Conservation (phyloP, 2,329 filamentous ascomycete species). For the Colletotrichum echinochloae region DNA sequence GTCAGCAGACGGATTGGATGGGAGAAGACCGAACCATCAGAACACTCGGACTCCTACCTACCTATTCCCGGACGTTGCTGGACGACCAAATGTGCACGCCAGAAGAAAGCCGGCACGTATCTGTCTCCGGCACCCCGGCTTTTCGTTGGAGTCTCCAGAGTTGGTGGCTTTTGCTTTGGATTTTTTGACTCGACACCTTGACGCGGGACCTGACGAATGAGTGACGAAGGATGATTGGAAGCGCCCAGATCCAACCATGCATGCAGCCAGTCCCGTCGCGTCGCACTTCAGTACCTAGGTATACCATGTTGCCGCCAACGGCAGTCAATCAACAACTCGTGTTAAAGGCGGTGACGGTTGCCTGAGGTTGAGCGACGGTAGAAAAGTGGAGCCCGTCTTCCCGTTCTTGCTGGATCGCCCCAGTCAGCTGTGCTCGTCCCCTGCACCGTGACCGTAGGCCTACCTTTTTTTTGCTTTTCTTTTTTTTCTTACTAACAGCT, state of each 20-base stretch:
- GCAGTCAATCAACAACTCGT: constrained; percentile 1
- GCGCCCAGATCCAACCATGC: constrained; percentile 15
- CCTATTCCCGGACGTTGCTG: not conserved
- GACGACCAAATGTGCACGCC: not conserved
- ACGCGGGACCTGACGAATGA: not conserved
- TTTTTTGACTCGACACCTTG: not conserved
- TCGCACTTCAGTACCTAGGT: not conserved
- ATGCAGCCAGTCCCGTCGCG: not conserved
- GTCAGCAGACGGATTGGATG: constrained; percentile 2
- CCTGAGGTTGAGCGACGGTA: constrained; percentile 30
- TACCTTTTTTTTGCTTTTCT: constrained; percentile 21
- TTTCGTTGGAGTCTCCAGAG: not conserved
- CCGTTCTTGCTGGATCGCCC: not conserved
- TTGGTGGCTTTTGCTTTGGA: not conserved
- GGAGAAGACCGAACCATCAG: not conserved
- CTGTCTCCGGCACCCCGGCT: not conserved
- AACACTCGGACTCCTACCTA: not conserved
- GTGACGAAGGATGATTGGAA: constrained; percentile 8
- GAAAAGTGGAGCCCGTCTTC: constrained; percentile 12
- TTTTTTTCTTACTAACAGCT: constrained; percentile 21
- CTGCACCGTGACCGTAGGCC: constrained; percentile 13
- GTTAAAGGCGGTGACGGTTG: constrained; percentile 14
- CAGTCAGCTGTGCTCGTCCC: constrained; percentile 16
- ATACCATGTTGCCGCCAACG: not conserved
- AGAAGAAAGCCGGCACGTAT: not conserved